These are phyloP conservation scores for Toxicodendron radicans DNA, from an alignment of 345 rosid genomes.

Conservation along the genomic window DNA sequence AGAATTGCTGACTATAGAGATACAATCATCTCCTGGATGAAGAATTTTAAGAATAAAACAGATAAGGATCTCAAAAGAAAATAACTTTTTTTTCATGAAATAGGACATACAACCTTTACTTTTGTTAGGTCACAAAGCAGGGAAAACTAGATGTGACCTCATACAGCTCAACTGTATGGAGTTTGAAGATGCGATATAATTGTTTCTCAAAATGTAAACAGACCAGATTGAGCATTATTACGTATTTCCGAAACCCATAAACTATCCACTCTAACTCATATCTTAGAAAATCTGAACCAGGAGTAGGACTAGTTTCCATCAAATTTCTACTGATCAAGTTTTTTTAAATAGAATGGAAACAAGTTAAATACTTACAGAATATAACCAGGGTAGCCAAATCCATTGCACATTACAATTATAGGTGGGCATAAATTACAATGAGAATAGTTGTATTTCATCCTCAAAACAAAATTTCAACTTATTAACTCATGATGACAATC, in stretches of 20 bases:
- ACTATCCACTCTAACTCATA: neutral
- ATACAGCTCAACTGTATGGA: neutral
- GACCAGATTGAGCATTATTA: neutral
- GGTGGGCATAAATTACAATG: neutral
- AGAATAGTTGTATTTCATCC: neutral
- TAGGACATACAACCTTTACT: neutral
- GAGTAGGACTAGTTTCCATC: neutral
- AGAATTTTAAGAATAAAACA: constrained; percentile 18
- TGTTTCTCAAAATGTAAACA: neutral
- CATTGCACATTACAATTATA: neutral
- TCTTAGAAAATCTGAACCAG: neutral
- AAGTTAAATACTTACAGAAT: neutral
- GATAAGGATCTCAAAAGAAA: constrained; percentile 8
- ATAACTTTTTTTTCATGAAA: neutral
- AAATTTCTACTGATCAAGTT: constrained; percentile 1
- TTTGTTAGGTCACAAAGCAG: neutral
- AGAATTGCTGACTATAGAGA: constrained; percentile 82
- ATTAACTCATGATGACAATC: neutral
- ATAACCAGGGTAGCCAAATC: neutral
- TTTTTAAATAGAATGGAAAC: neutral
- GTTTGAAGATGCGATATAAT: neutral
- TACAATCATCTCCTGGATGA: constrained; percentile 83
- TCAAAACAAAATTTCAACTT: neutral
- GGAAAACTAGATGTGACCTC: neutral
- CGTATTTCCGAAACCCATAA: neutral